Conservation (phyloP, 2,329 filamentous ascomycete genomes). For the Claviceps sp. region DNA sequence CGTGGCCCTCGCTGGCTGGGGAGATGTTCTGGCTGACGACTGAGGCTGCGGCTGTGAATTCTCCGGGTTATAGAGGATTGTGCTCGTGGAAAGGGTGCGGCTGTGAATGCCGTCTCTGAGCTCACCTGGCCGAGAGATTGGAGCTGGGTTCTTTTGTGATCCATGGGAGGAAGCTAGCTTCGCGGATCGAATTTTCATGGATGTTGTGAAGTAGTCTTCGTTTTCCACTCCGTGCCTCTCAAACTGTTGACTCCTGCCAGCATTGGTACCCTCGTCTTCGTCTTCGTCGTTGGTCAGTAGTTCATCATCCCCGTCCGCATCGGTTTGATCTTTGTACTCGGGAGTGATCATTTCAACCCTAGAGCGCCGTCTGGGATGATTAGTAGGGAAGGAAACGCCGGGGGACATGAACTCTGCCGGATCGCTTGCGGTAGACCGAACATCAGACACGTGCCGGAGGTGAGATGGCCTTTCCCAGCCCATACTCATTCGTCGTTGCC, state of each 20-base stretch:
- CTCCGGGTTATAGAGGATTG: conserved; percentile 70
- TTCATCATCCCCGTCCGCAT: conserved; percentile 83
- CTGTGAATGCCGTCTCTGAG: conserved; percentile 39
- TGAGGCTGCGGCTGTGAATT: conserved; percentile 23
- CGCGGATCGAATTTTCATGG: conserved; percentile 28
- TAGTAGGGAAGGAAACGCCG: conserved; percentile 19
- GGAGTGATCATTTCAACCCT: conserved; percentile 20
- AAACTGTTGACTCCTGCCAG: conserved; percentile 19
- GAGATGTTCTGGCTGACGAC: conserved; percentile 30
- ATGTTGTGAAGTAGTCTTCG: conserved; percentile 42
- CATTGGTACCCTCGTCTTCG: conserved; percentile 37
- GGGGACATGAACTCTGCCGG: conserved; percentile 47
- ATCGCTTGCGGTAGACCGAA: conserved; percentile 48
- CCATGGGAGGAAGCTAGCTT: conserved; percentile 22
- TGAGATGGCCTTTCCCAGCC: conserved; percentile 34
- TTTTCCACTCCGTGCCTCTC: conserved; percentile 16
- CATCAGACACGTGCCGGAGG: conserved; percentile 38
- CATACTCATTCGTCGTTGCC: conserved; percentile 39
- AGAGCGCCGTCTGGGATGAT: conserved; percentile 21
- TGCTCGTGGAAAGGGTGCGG: conserved; percentile 68
- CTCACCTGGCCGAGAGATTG: conserved; percentile 20
- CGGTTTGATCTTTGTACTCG: conserved; percentile 50
- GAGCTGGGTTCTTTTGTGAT: conserved; percentile 16
- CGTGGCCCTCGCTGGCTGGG: conserved; percentile 14
- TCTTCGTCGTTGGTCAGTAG: conserved; percentile 70